Conservation (phyloP, 352 stramenopile genomes). For the Phytophthora lateralis region DNA sequence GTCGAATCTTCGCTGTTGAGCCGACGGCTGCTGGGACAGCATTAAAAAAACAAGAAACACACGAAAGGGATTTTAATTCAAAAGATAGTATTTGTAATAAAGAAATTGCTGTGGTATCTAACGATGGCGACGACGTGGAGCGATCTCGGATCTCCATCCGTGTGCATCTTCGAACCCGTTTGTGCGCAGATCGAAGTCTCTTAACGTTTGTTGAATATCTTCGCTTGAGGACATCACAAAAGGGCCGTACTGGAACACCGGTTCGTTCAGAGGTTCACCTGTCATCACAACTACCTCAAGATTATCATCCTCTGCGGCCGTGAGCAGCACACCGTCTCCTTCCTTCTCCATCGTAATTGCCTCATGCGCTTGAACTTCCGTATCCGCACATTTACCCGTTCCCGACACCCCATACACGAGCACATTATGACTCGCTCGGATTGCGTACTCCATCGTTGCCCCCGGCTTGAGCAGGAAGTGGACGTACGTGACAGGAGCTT, state of each 20-base stretch:
- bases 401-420: constrained; percentile 49
- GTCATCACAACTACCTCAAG: constrained; percentile 65
- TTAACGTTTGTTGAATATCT: constrained; percentile 54
- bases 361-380: constrained; percentile 42
- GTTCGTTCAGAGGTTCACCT: constrained; percentile 61
- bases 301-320: constrained; percentile 25
- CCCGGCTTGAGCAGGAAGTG: constrained; percentile 49
- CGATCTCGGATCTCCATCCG: constrained; percentile 57
- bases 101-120: not conserved
- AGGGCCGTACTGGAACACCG: constrained; percentile 67
- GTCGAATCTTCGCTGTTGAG: no score
- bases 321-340: constrained; percentile 54
- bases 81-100: no score
- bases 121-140: constrained; percentile 18
- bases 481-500: constrained; percentile 54
- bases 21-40: no score
- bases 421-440: constrained; percentile 46
- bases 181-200: constrained; percentile 49
- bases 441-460: constrained; percentile 42
- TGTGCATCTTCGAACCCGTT: constrained; percentile 68
- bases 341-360: constrained; percentile 57
- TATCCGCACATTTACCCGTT: constrained; percentile 26
- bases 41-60: no score
- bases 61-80: no score
- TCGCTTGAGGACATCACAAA: constrained; percentile 77